Evolutionary conservation across 139 green algal genomes (phyloP), one percentile per base, ranked within the genome.

Genomic region (Yamagishiella unicocca): DNA sequence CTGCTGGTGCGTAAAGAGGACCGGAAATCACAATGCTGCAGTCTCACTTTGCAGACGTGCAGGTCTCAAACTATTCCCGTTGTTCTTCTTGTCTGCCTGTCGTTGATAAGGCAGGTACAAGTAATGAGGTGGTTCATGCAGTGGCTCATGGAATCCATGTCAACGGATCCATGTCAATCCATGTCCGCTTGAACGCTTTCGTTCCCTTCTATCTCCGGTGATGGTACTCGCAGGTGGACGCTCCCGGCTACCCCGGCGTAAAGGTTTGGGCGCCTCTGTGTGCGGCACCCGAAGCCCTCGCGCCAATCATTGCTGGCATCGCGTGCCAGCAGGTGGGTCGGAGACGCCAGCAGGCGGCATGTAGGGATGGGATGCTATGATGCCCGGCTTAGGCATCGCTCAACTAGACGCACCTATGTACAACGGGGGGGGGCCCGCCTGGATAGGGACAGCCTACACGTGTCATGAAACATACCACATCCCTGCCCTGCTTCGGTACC

Each of bases 321-420:
- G 66, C 66, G 31, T 74, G 66, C 66, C 66, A 74, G 66, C 66
- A 74, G 66, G 66, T 74, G 31, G 29, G 62, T 9, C 27, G 33
- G 29, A 19, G 17, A 17, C 50, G 17, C 50, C 12, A 58, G 50
- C 12, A 58, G 12, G 50, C 50, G 50, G 12, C 50, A 17, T 17
- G 17, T 12, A 25, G 50, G 50, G 50, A 17, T 58, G 17, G 12
- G 17, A 58, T 58, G 50, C 50, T 17, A 17, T 58, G 17, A 12
- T 58, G 17, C 50, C 12, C 17, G 50, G 12, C 12, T 58, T 58
- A 17, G 50, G 50, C 12, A 17, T 58, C 17, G 50, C 50, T 12
- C 17, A 17, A 17, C 12, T 58, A 58, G 12, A 58, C n/a, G n/a
- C n/a, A n/a, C n/a, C 17, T 58, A 58, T 58, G 17, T 58, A 58